A percentile compares a stretch with the other conserved stretches of the same genome.
phyloP scores from a whole-genome alignment of 2,329 filamentous ascomycete genomes.

The Scedosporium apiospermum region DNA sequence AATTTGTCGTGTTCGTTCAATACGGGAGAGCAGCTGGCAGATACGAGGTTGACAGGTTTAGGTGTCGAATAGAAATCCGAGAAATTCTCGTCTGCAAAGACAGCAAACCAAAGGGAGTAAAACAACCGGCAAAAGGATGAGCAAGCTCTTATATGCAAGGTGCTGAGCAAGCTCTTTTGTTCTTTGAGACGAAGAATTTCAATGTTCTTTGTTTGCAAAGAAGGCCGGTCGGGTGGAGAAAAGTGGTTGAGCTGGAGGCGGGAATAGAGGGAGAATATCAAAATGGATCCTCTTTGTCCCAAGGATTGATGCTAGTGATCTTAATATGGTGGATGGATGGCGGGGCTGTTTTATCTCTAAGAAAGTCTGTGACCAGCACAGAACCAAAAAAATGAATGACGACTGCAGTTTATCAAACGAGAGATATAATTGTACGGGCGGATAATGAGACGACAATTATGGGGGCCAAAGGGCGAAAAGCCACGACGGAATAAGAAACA shows the following conservation, averaged over 20 bases:
- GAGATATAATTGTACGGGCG: not conserved
- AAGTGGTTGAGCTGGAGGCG: not conserved
- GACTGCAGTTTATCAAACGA: not conserved
- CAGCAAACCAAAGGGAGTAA: too few species aligned
- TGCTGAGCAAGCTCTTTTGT: not conserved
- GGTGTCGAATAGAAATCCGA: too few species aligned
- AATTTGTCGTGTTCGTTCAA: not conserved
- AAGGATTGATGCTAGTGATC: not conserved
- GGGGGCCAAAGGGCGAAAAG: not conserved
- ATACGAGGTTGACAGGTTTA: not conserved
- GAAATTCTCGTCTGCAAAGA: too few species aligned
- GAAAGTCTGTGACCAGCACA: not conserved
- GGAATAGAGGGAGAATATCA: not conserved
- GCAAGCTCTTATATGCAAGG: not conserved
- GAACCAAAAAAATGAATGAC: not conserved
- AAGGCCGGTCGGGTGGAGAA: not conserved
- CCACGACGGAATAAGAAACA: not conserved
- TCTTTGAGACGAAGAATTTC: not conserved
- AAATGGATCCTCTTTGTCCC: not conserved
- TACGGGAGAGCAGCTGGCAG: not conserved
- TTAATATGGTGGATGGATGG: not conserved
- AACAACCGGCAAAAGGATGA: not conserved
- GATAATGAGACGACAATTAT: not conserved
- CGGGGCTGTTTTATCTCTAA: not conserved
- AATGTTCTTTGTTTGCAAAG: not conserved